phyloP scores from a whole-genome alignment of 768 basidiomycete genomes.

The Melanogaster broomeanus region DNA sequence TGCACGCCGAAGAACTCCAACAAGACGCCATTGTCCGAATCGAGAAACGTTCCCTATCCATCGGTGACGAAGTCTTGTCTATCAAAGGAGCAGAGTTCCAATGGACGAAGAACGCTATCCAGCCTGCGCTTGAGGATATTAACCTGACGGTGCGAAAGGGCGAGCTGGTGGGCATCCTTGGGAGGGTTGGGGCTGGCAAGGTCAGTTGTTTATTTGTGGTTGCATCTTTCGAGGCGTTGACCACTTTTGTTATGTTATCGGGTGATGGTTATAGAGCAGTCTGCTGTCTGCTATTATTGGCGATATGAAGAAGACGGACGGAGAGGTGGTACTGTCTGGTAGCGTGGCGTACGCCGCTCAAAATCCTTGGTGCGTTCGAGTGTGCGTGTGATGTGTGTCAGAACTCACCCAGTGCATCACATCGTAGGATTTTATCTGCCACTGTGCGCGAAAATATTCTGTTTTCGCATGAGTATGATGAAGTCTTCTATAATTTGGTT shows the following conservation, averaged over 20 bases:
- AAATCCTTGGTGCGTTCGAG: slow-evolving; percentile 67
- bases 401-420: not conserved
- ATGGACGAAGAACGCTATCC: slow-evolving; percentile 64
- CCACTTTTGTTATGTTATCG: too few species aligned
- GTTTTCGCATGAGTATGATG: slow-evolving; percentile 89
- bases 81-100: slow-evolving; percentile 79
- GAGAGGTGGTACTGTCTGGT: slow-evolving; percentile 68
- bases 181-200: slow-evolving; percentile 92
- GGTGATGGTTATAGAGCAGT: slow-evolving; percentile 50
- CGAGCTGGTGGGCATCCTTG: slow-evolving; percentile 81
- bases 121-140: slow-evolving; percentile 73
- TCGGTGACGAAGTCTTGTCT: slow-evolving; percentile 70
- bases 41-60: slow-evolving; percentile 39
- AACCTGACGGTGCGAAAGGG: slow-evolving; percentile 77
- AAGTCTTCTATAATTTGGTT: slow-evolving; percentile 79
- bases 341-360: slow-evolving; percentile 84
- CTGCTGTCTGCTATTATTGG: slow-evolving; percentile 81
- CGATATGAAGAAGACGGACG: slow-evolving; percentile 79
- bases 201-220: slow-evolving; percentile 33
- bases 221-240: not conserved
- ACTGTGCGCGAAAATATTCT: slow-evolving; percentile 89
- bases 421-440: slow-evolving; percentile 74
- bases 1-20: slow-evolving; percentile 81
- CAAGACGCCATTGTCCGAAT: slow-evolving; percentile 66
- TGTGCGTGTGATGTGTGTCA: not conserved